These are phyloP conservation scores for Pseudopithomyces maydicus DNA, from an alignment of 2,329 filamentous ascomycete genomes.

Conservation along the genomic window DNA sequence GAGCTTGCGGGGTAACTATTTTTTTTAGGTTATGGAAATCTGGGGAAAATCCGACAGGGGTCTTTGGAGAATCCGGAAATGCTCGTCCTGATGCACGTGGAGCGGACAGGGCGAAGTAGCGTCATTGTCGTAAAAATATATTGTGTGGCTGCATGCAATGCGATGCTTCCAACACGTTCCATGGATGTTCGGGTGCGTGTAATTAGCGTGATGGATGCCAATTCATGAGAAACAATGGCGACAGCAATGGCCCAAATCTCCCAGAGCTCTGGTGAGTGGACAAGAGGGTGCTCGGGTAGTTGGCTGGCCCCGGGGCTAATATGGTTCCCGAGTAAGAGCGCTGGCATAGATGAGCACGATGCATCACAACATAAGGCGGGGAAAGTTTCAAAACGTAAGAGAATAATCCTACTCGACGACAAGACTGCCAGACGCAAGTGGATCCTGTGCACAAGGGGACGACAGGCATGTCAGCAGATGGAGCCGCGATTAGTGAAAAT, in stretches of 20 bases:
- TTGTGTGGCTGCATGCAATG: neutral
- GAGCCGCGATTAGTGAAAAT: conserved; percentile 23
- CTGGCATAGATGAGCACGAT: conserved; percentile 27
- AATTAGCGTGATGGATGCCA: neutral
- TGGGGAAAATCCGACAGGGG: conserved; percentile 6
- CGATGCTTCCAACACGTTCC: neutral
- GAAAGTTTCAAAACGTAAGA: conserved; percentile 46
- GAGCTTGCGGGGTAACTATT: conserved; percentile 42
- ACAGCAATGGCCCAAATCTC: neutral
- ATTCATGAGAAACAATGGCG: neutral
- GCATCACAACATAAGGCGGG: conserved; percentile 32
- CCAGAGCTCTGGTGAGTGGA: neutral
- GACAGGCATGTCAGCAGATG: conserved; percentile 22
- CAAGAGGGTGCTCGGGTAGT: conserved; percentile 20
- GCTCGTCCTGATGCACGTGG: neutral
- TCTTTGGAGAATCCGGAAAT: neutral
- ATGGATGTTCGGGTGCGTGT: neutral
- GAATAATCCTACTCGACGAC: conserved; percentile 32
- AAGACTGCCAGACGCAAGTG: conserved; percentile 18
- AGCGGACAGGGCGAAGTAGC: neutral
- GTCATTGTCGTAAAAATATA: neutral
- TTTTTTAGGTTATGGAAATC: conserved; percentile 36
- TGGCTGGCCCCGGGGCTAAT: conserved; percentile 33
- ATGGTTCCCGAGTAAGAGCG: conserved; percentile 33
- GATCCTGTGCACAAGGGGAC: conserved; percentile 25